Conservation (phyloP, 192 early-diverging fungal species). For the Coemansia sp. region DNA sequence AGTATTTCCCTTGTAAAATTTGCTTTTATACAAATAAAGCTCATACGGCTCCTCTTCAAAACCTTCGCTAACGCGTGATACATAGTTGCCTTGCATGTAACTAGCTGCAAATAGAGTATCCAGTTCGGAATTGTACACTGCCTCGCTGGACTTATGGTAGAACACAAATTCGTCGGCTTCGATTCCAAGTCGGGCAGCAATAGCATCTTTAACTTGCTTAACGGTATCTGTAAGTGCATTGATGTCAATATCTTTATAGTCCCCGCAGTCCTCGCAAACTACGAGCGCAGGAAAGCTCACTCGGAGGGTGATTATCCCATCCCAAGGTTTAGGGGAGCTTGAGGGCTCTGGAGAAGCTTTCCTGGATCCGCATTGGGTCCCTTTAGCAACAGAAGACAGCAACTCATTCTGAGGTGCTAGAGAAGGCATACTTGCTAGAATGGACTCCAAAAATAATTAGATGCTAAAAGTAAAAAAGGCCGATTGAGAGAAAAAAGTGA, state of each 20-base stretch:
- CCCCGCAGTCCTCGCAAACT: not conserved
- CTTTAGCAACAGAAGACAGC: too few species aligned
- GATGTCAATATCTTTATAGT: not conserved
- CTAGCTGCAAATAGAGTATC: not conserved
- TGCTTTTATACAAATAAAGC: not conserved
- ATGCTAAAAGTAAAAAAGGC: not conserved
- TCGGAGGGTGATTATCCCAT: not conserved
- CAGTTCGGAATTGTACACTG: not conserved
- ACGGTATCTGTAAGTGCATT: not conserved
- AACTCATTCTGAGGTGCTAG: not conserved
- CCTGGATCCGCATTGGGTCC: too few species aligned
- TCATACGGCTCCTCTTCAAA: not conserved
- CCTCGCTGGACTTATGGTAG: not conserved
- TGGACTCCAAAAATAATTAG: not conserved
- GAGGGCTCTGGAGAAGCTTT: not conserved
- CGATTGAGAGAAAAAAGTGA: not conserved
- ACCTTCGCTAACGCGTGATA: not conserved
- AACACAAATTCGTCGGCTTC: not conserved
- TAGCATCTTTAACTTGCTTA: not conserved
- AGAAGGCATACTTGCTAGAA: not conserved
- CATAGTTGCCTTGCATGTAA: not conserved
- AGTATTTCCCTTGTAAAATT: not conserved
- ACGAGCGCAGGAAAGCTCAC: not conserved
- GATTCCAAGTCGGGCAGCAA: not conserved
- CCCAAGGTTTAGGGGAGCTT: not conserved